These are phyloP conservation scores for Sisymbrium altissimum DNA, from an alignment of 345 rosid genomes.

Conservation along the genomic window DNA sequence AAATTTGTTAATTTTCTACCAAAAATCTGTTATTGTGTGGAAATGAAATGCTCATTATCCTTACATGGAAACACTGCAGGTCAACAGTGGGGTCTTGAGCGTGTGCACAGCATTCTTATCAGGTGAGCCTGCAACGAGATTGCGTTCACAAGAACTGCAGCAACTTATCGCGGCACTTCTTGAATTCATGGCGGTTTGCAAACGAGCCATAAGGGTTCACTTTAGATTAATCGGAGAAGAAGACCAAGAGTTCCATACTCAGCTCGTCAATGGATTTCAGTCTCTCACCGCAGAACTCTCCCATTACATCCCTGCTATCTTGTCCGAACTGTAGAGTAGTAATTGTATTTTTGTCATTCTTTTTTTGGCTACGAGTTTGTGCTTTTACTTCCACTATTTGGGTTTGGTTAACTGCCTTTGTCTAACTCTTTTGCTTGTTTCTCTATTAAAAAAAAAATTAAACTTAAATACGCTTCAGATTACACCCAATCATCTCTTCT, in stretches of 20 bases:
- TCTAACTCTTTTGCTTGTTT: neutral
- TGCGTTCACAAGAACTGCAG: slow-evolving; percentile 94
- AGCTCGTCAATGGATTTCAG: slow-evolving; percentile 97
- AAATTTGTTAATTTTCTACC: neutral
- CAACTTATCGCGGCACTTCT: slow-evolving; percentile 96
- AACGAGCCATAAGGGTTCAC: slow-evolving; percentile 96
- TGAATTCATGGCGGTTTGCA: slow-evolving; percentile 99
- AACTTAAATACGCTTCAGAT: neutral
- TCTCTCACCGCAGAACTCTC: slow-evolving; percentile 95
- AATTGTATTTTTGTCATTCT: slow-evolving; percentile 6
- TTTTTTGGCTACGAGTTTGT: neutral
- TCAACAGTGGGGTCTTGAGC: slow-evolving; percentile 93
- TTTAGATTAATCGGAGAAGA: slow-evolving; percentile 91
- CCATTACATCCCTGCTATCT: slow-evolving; percentile 97
- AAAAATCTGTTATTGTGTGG: neutral
- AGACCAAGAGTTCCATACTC: slow-evolving; percentile 98
- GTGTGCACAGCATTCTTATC: slow-evolving; percentile 99
- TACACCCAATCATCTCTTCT: neutral
- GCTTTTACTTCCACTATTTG: slow-evolving; percentile 8
- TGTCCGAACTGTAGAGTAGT: slow-evolving; percentile 67
- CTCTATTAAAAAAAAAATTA: neutral
- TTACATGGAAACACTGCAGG: slow-evolving; percentile 50
- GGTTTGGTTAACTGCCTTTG: neutral
- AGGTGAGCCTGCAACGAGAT: slow-evolving; percentile 96
- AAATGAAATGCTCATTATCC: neutral